Evolutionary conservation across 2,329 filamentous ascomycete genomes (phyloP).

Genomic region (Botrytis squamosa): DNA sequence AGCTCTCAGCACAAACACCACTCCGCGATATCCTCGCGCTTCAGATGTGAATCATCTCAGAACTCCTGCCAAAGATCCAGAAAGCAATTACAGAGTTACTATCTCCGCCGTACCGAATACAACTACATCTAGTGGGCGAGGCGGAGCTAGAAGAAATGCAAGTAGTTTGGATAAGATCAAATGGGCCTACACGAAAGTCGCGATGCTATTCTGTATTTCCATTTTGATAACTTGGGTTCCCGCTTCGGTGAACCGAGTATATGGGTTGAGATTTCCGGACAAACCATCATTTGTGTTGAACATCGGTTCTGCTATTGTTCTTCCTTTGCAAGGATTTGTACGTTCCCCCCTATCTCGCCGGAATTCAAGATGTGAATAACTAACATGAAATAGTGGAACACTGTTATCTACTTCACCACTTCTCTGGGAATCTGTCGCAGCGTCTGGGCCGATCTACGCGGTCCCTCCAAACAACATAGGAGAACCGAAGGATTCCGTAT

Average conservation of each 20-base stretch:
- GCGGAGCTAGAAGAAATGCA: not conserved
- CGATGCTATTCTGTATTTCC: constrained; percentile 68
- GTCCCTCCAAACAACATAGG: not conserved
- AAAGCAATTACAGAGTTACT: constrained; percentile 24
- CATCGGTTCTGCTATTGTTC: constrained; percentile 67
- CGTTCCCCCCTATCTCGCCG: no score
- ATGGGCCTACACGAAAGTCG: constrained; percentile 67
- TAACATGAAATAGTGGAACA: constrained; percentile 58
- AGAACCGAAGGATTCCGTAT: constrained; percentile 5
- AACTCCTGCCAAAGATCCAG: not conserved
- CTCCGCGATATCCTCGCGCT: not conserved
- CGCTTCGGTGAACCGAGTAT: constrained; percentile 73
- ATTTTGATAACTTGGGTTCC: constrained; percentile 73
- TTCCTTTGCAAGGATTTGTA: constrained; percentile 73
- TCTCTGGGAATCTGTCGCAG: constrained; percentile 46
- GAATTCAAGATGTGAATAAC: not conserved
- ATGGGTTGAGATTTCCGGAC: constrained; percentile 59
- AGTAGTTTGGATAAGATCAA: constrained; percentile 55
- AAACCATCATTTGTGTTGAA: constrained; percentile 59
- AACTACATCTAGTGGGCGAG: not conserved
- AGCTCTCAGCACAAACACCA: not conserved
- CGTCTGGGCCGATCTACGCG: constrained; percentile 7
- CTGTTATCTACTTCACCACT: constrained; percentile 70
- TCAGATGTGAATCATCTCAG: not conserved
- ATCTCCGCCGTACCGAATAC: constrained; percentile 19